Evolutionary conservation across 2,329 filamentous ascomycete species (phyloP), one percentile per base, ranked within the genome.

Genomic region (Ophiostoma quercus): DNA sequence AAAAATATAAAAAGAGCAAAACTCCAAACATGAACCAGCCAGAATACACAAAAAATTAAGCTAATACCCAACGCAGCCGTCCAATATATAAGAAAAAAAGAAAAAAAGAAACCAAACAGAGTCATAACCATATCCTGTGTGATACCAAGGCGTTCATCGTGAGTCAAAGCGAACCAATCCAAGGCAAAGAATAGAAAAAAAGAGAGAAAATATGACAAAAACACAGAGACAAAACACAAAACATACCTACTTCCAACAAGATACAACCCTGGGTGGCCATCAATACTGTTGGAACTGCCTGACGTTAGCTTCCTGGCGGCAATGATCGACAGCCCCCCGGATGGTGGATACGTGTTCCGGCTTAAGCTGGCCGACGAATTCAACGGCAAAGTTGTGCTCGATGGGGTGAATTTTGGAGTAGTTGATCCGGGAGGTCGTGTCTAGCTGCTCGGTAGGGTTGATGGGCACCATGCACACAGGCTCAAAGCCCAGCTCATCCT

Each of bases 331-430:
- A n/a, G 39, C 66, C 3, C 22, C 41, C n/a, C 16, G 25, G 0
- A 67, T 29, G 2, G 2, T 22, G 9, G 14, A 3, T 3, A 43
- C 12, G 3, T 70, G 51, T 16, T n/a, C 7, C 3, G 25, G 41
- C 1, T 12, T 32, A 25, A 68, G 66, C 8, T 32, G 12, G n/a
- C 85, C 85, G 68, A 88, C 83, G 74, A 87, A 86, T 73, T 83
- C 80, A n/a, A 87, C 84, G 65, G 80, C 82, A 73, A 83, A 78
- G 73, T 88, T 88, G 77, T 87, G 85, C 75, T 87, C 84, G 34
- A 88, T 79, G 2, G 84, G 85, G 37, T 82, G 79, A 6, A 84
- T 77, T 72, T 87, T 87, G 5, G 84, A 82, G 75, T 87, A 87
- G 76, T 87, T 87, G 73, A 87, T 80, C 5, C 85, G 82, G 14